Evolutionary conservation across 805 yeast species (phyloP), one percentile per base, ranked within the genome.

Genomic region (Candida cerambycidarum): DNA sequence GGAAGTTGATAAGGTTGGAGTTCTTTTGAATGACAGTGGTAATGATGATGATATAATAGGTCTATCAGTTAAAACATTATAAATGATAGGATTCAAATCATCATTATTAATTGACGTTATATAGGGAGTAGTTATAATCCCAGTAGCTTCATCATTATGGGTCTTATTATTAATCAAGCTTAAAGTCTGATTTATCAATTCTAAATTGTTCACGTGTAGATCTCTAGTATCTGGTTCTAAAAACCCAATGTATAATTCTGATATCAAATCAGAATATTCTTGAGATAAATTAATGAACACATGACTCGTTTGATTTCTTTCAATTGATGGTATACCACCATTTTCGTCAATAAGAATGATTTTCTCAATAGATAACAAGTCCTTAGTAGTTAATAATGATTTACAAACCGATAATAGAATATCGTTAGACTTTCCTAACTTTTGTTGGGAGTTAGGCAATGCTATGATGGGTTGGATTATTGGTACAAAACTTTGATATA

Each of bases 321-420:
- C 96, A 17, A 81, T 68, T 0, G 95, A 85, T 0, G 98, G 98
- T 5, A 89, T 83, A 0, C 99, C 99, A 1, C 99, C 99, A 14
- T 76, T 59, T 1, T 82, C 78, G 54, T 89, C 97, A 23, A 93
- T 68, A 48, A 83, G 80, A 6, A 92, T 78, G 21, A 92, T 64
- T 52, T 93, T 93, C 49, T 93, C 99, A 32, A 93, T 76, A 0
- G 82, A 69, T n/a, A 71, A 58, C 19, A 71, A 49, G 38, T 65
- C 65, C 46, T 14, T 56, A 45, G 38, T 25, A 3, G 56, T 48
- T 25, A 63, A 42, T 15, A 69, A 46, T 25, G 59, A 44, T 5
- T 61, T 38, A 35, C 65, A 54, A 3, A 69, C 40, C 11, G 52
- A 48, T 34, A 43, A 48, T 24, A 70, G 44, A 5, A 69, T 53